Conservation (phyloP, 306 rosid genomes). For the Albizia julibrissin region DNA sequence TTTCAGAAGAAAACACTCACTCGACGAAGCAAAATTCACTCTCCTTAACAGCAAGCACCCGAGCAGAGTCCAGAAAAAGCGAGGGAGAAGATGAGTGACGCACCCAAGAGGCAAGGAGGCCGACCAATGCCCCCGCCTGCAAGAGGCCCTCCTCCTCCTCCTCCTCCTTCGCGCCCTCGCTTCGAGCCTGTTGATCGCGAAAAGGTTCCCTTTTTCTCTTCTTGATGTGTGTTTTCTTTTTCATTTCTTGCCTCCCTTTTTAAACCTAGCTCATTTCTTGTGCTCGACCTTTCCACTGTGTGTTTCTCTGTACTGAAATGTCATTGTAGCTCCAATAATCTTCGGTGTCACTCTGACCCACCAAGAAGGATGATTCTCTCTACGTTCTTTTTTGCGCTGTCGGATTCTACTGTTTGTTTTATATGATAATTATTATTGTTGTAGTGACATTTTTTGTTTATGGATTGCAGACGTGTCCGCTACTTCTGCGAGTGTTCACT, state of each 20-base stretch:
- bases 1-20: neutral
- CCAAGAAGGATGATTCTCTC: neutral
- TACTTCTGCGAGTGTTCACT: conserved; percentile 88
- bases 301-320: neutral
- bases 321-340: neutral
- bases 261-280: neutral
- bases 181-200: conserved; percentile 62
- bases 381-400: neutral
- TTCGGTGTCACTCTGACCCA: neutral
- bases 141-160: conserved; percentile 31
- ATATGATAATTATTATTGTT: neutral
- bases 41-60: neutral
- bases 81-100: conserved; percentile 45
- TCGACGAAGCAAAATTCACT: too few species aligned
- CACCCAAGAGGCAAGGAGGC: conserved; percentile 49
- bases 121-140: conserved; percentile 46
- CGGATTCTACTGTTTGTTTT: neutral
- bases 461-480: conserved; percentile 78
- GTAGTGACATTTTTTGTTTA: neutral
- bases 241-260: neutral
- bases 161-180: conserved; percentile 49
- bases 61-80: neutral
- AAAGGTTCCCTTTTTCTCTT: conserved; percentile 39
- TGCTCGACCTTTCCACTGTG: neutral
- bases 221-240: neutral